phyloP scores from a whole-genome alignment of 495 filamentous ascomycete genomes.

The Bacidia rubella region DNA sequence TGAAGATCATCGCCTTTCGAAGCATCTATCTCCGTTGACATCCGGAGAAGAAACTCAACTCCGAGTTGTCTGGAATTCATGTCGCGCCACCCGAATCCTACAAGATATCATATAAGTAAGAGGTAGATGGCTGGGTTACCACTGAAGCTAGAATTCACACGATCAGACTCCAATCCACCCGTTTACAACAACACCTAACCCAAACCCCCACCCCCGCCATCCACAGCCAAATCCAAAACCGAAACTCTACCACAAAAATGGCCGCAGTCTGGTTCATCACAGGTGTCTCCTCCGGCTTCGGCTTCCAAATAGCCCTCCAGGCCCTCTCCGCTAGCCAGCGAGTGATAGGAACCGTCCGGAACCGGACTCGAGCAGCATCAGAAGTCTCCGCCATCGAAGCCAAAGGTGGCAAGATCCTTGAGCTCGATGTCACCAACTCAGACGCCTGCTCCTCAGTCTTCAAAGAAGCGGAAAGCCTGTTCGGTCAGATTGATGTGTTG shows the following conservation, averaged over 20 bases:
- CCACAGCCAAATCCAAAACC: too few species aligned
- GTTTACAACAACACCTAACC: too few species aligned
- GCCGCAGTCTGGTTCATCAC: constrained; percentile 36
- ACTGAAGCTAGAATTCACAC: too few species aligned
- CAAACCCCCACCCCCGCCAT: too few species aligned
- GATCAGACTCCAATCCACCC: too few species aligned
- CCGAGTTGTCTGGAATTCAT: too few species aligned
- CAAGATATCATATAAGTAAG: too few species aligned
- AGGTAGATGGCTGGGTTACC: too few species aligned
- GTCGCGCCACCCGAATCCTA: too few species aligned
- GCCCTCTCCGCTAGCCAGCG: constrained; percentile 36
- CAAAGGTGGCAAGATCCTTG: constrained; percentile 19
- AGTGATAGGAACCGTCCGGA: constrained; percentile 45
- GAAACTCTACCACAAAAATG: not conserved
- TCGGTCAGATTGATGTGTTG: constrained; percentile 19
- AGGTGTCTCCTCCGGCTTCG: constrained; percentile 41
- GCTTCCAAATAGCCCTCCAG: constrained; percentile 29
- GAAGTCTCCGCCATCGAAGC: constrained; percentile 23
- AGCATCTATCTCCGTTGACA: too few species aligned
- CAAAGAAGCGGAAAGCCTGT: constrained; percentile 5
- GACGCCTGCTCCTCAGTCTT: constrained; percentile 12
- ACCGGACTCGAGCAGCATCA: constrained; percentile 16
- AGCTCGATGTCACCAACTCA: constrained; percentile 30
- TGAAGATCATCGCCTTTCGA: too few species aligned
- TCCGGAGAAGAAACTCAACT: too few species aligned